Base-by-base conservation (phyloP, 352 stramenopile genomes). In the Blastocystis sp. region DNA sequence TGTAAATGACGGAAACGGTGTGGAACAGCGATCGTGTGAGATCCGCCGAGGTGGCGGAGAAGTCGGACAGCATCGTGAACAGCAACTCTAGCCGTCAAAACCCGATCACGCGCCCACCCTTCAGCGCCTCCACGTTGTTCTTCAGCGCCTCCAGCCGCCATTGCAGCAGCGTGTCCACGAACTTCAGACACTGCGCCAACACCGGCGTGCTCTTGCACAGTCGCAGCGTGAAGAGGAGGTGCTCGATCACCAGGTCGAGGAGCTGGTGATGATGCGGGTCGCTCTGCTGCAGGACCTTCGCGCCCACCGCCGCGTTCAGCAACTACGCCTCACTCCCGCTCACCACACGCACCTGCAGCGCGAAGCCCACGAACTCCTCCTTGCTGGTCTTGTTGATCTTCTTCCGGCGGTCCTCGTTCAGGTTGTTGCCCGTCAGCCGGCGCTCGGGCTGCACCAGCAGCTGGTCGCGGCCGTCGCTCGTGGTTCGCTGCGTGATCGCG, bases 21-120 rank as follows among this genome's bases (percentile, higher is more conserved):
- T 84, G 74, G 54, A 84, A 84, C 24, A 84, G 87, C 19, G 87
- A 68, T 2, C 64, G 59, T 0, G 70, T 38, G 38, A 89, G 45
- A 6, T 87, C 42, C 3, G 52, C 10, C 0, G 69, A 68, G 40
- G 84, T 89, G 24, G 87, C 76, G 17, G 54, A 52, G 57, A 70
- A 66, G 21, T 76, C 76, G 7, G 62, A 64, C 3, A 89, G 42
- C 9, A 84, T 21, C 21, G 74, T 52, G 60, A 84, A 84, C 19
- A 84, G 60, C 1, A 69, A 28, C 6, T 68, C 74, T 84, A 69
- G 9, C 19, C 11, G 54, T 69, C 28, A 70, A 10, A 10, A n/a
- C 1, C 11, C 11, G 1, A 28, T 10, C 45, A 21, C 21, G 48
- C n/a, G 6, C n/a, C 24, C 66, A 84, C 74, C 21, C n/a, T 45